phyloP scores from a whole-genome alignment of 305 asterid species.

The Stenogyne calaminthoides region DNA sequence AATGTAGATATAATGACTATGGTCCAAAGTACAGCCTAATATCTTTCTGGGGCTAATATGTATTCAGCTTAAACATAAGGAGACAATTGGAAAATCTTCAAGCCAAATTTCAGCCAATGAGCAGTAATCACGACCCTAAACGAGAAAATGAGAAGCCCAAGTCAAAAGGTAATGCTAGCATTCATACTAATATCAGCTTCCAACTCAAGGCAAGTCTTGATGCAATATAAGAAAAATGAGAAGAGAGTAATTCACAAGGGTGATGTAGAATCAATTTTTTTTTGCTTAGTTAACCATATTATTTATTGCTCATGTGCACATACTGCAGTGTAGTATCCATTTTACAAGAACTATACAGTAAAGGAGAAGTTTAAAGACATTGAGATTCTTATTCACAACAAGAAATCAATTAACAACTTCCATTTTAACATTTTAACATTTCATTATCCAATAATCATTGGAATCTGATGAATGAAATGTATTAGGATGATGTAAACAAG shows the following conservation, averaged over 20 bases:
- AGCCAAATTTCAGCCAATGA: constrained; percentile 49
- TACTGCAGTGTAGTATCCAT: neutral
- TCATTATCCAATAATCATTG: constrained; percentile 58
- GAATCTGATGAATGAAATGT: constrained; percentile 72
- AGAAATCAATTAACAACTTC: constrained; percentile 20
- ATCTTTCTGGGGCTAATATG: constrained; percentile 19
- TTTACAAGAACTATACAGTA: neutral
- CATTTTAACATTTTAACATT: constrained; percentile 45
- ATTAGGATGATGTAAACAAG: constrained; percentile 56
- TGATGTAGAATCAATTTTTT: neutral
- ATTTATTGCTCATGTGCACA: neutral
- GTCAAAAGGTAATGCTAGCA: constrained; percentile 45
- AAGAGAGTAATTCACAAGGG: neutral
- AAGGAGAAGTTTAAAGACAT: constrained; percentile 13
- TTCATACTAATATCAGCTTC: constrained; percentile 13
- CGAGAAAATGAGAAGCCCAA: constrained; percentile 32
- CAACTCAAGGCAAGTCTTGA: constrained; percentile 5
- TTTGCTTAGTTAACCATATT: no score
- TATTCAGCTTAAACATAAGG: constrained; percentile 28
- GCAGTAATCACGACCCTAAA: constrained; percentile 74
- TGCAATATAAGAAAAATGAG: constrained; percentile 16
- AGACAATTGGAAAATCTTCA: constrained; percentile 45
- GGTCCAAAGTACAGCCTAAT: constrained; percentile 5
- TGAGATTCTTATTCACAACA: constrained; percentile 4
- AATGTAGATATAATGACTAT: constrained; percentile 19